These are phyloP conservation scores for Ambrosia hybrid DNA, from an alignment of 140 eudicot species.

Conservation along the genomic window DNA sequence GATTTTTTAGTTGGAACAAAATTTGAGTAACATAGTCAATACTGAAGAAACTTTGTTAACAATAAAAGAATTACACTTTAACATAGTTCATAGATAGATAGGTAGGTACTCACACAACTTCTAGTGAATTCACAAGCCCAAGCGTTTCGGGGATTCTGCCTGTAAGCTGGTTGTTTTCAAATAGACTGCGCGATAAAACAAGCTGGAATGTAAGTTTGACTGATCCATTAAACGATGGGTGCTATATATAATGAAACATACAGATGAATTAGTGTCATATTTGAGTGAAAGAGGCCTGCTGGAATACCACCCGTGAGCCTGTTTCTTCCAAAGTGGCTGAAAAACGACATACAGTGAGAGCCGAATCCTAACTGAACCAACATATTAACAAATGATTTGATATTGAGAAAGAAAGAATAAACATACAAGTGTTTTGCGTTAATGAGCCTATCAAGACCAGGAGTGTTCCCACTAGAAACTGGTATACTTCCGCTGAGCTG, in stretches of 20 bases:
- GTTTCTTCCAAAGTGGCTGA: slow-evolving; percentile 83
- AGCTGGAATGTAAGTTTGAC: slow-evolving; percentile 1
- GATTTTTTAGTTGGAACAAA: no score
- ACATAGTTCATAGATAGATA: background rate
- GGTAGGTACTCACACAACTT: slow-evolving; percentile 72
- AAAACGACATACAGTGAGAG: slow-evolving; percentile 11
- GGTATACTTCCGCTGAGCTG: slow-evolving; percentile 64
- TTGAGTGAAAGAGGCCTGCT: slow-evolving; percentile 50
- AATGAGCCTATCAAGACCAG: slow-evolving; percentile 87
- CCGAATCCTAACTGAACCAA: background rate
- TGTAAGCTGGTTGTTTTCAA: slow-evolving; percentile 69
- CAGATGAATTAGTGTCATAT: slow-evolving; percentile 66
- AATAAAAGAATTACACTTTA: background rate
- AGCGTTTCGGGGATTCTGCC: slow-evolving; percentile 70
- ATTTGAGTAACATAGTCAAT: background rate
- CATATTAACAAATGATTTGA: background rate
- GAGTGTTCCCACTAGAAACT: slow-evolving; percentile 56
- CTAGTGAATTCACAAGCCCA: slow-evolving; percentile 64
- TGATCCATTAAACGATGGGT: background rate
- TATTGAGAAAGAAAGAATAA: background rate
- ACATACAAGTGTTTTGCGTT: slow-evolving; percentile 76
- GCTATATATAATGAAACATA: slow-evolving; percentile 36
- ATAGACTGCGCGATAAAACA: slow-evolving; percentile 49
- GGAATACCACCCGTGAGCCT: slow-evolving; percentile 66
- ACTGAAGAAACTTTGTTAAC: no score